phyloP scores from a whole-genome alignment of 192 early-diverging fungal species.

The Umbelopsis vinacea region DNA sequence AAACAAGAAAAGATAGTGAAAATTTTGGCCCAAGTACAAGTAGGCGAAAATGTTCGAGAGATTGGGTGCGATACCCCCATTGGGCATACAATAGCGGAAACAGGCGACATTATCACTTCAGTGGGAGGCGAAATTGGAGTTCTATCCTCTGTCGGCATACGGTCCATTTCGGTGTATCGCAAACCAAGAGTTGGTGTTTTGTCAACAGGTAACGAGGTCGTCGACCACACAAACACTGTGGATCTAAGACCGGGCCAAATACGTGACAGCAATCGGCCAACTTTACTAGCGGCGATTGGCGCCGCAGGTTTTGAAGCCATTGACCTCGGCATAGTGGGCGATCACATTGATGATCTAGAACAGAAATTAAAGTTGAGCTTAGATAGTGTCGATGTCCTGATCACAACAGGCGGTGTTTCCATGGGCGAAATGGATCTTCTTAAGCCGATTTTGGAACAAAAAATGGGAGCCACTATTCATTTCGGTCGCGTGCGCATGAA shows the following conservation, averaged over 20 bases:
- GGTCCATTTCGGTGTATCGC: slow-evolving; percentile 57
- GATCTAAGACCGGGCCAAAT: slow-evolving; percentile 64
- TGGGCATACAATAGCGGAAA: slow-evolving; percentile 64
- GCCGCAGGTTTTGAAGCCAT: slow-evolving; percentile 66
- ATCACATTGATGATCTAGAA: slow-evolving; percentile 67
- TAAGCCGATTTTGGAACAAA: slow-evolving; percentile 83
- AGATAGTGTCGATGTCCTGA: slow-evolving; percentile 71
- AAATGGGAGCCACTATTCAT: slow-evolving; percentile 75
- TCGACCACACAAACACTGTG: slow-evolving; percentile 49
- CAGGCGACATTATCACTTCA: slow-evolving; percentile 59
- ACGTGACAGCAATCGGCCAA: slow-evolving; percentile 86
- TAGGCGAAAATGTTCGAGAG: slow-evolving; percentile 77
- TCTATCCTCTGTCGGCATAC: slow-evolving; percentile 78
- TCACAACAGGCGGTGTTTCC: slow-evolving; percentile 95
- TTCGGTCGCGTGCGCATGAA: slow-evolving; percentile 94
- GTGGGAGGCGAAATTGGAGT: slow-evolving; percentile 87
- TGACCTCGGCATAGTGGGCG: slow-evolving; percentile 77
- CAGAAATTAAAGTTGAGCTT: slow-evolving; percentile 49
- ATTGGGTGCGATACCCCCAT: slow-evolving; percentile 74
- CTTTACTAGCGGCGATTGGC: slow-evolving; percentile 67
- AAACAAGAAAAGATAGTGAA: slow-evolving; percentile 55
- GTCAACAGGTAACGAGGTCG: slow-evolving; percentile 91
- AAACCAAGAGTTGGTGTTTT: slow-evolving; percentile 79
- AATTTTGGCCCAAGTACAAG: slow-evolving; percentile 1
- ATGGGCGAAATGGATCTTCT: slow-evolving; percentile 97